These are phyloP conservation scores for Gaeumannomyces sp. DNA, from an alignment of 2,329 filamentous ascomycete genomes.

Conservation along the genomic window DNA sequence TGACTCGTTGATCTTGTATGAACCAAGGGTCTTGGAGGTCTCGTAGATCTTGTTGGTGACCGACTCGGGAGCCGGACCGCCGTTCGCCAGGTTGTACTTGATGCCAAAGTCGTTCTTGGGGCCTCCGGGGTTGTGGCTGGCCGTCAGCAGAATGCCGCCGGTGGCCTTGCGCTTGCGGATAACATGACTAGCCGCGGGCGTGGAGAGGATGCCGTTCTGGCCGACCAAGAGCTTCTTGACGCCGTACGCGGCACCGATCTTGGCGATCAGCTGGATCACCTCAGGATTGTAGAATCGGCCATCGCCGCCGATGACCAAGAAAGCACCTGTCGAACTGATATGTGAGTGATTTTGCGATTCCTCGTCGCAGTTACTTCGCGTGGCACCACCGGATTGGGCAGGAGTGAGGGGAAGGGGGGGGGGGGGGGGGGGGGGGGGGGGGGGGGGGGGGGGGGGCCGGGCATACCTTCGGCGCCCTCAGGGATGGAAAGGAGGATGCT, in stretches of 20 bases:
- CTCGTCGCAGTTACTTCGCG: not conserved
- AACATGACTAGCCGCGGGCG: constrained; percentile 89
- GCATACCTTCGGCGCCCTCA: constrained; percentile 73
- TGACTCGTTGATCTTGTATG: constrained; percentile 78
- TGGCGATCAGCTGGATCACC: constrained; percentile 92
- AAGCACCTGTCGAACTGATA: constrained; percentile 45
- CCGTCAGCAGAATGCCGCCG: constrained; percentile 92
- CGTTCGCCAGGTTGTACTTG: constrained; percentile 98
- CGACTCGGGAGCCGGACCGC: constrained; percentile 88
- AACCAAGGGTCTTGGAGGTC: constrained; percentile 78
- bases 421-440: constrained; percentile 9
- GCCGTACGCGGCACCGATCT: constrained; percentile 93
- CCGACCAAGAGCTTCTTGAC: constrained; percentile 98
- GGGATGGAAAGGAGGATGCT: constrained; percentile 95
- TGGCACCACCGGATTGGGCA: not conserved
- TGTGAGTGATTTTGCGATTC: constrained; percentile 9
- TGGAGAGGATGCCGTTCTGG: constrained; percentile 93
- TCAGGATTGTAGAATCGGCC: constrained; percentile 97
- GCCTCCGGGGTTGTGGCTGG: constrained; percentile 95
- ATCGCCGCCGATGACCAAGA: constrained; percentile 95
- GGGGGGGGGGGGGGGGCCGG: constrained; percentile 10
- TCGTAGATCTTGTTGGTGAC: constrained; percentile 98
- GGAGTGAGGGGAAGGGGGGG: not conserved
- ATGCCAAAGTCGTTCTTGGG: constrained; percentile 96
- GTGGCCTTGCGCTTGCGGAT: constrained; percentile 94